Evolutionary conservation across 116 monocot species (phyloP).

Genomic region (Posidonia oceanica): DNA sequence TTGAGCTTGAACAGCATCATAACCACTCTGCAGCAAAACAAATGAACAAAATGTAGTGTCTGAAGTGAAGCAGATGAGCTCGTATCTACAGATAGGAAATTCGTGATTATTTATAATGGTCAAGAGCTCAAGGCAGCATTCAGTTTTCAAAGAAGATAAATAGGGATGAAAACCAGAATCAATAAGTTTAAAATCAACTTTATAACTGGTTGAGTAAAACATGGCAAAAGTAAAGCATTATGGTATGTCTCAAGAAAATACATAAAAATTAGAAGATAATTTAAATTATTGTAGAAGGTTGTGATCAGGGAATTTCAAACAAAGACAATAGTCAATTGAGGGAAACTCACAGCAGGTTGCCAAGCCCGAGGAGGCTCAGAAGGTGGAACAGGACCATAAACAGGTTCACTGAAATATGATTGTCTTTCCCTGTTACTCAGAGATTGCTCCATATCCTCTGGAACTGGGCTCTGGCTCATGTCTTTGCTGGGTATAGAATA

Average conservation of each 20-base stretch:
- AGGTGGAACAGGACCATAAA: slow-evolving; percentile 95
- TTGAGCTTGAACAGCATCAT: slow-evolving; percentile 73
- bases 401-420: slow-evolving; percentile 82
- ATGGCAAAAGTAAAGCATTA: too few relatives aligned
- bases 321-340: not conserved
- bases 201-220: too few relatives aligned
- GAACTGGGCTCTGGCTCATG: slow-evolving; percentile 62
- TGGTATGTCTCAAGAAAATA: too few relatives aligned
- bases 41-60: too few relatives aligned
- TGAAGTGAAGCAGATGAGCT: too few relatives aligned
- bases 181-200: too few relatives aligned
- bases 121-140: too few relatives aligned
- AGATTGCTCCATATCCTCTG: slow-evolving; percentile 96
- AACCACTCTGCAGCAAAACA: slow-evolving; percentile 57
- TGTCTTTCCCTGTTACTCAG: slow-evolving; percentile 55
- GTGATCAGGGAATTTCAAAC: not conserved
- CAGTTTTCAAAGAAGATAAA: too few relatives aligned
- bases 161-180: too few relatives aligned
- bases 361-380: slow-evolving; percentile 66
- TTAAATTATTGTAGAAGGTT: too few relatives aligned
- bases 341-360: slow-evolving; percentile 58
- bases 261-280: not conserved
- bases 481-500: slow-evolving; percentile 73
- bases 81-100: too few relatives aligned
- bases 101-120: too few relatives aligned